Evolutionary conservation across 2,329 filamentous ascomycete species (phyloP).

Genomic region (Nothophoma quercina): DNA sequence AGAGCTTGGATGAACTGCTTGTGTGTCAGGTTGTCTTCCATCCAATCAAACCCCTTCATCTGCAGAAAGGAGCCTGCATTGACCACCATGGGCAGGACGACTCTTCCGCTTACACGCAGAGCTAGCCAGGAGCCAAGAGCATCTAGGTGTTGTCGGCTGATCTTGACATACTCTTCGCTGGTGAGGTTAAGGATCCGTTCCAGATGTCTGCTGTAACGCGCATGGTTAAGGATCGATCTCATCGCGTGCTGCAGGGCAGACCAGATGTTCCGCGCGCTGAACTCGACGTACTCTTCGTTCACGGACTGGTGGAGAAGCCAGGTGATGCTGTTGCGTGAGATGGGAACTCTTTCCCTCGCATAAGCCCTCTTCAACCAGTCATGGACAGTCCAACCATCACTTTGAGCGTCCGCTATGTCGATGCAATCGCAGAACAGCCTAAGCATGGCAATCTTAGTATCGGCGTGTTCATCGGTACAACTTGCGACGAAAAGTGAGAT

Average conservation of each 20-base stretch:
- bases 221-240: constrained; percentile 17
- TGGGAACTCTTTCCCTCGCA: constrained; percentile 19
- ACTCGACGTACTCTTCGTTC: constrained; percentile 22
- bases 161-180: not conserved
- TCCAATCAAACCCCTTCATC: constrained; percentile 26
- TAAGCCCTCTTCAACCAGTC: constrained; percentile 25
- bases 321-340: constrained; percentile 24
- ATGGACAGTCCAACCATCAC: constrained; percentile 23
- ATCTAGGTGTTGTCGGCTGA: constrained; percentile 5
- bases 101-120: constrained; percentile 13
- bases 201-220: not conserved
- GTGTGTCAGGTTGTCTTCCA: constrained; percentile 18
- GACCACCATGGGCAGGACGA: constrained; percentile 19
- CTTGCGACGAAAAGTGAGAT: constrained; percentile 20
- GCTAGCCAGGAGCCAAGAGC: constrained; percentile 16
- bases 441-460: constrained; percentile 23
- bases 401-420: constrained; percentile 14
- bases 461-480: constrained; percentile 8
- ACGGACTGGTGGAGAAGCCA: constrained; percentile 18
- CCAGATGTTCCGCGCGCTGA: constrained; percentile 17
- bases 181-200: constrained; percentile 12
- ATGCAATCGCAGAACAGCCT: constrained; percentile 25
- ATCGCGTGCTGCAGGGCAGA: constrained; percentile 22
- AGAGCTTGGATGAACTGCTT: constrained; percentile 15
- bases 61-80: constrained; percentile 22